Base-by-base conservation (phyloP, 306 rosid genomes). In the Morella rubra region DNA sequence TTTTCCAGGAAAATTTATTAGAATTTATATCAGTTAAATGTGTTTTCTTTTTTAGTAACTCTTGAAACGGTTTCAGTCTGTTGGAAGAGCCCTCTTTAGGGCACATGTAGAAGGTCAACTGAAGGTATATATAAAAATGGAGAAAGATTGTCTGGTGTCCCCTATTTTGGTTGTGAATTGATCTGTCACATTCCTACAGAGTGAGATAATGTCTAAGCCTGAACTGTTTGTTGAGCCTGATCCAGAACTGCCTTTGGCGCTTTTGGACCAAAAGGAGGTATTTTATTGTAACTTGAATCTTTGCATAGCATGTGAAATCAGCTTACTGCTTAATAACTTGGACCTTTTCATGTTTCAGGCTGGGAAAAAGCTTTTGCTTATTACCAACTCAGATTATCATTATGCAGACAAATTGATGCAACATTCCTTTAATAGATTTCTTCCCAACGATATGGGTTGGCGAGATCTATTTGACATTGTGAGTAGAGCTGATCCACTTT, bases 31-130 rank as follows among this genome's bases (percentile, higher is more conserved):
- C 74, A 24, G 75, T 73, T 74, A 58, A 19, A 45, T 80, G 11
- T 16, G 68, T 79, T 44, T 69, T n/a, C n/a, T n/a, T 69, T 70
- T 81, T 74, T 77, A 32, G 78, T 78, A 82, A 88, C 86, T 70
- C 6, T 59, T 76, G 78, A 61, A 85, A 68, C 77, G 81, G 77
- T 82, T 88, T 84, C 90, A 94, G 98, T 97, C 98, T 32, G 97
- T 92, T 79, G 98, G 96, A 69, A 92, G 82, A 87, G 98, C 98
- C 80, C 93, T 95, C 76, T 95, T 95, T 85, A 74, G 93, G 87
- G 97, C 98, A 75, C 98, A 95, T 83, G 98, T 95, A 16, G 98
- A 95, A 84, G 98, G 98, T 74, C 98, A 88, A 84, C 93, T 95
- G 65, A 95, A 95, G 98, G 98, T 91, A 77, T 73, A 72, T 71